These are phyloP conservation scores for Cornus controversa DNA, from an alignment of 148 eudicot species.

Conservation along the genomic window DNA sequence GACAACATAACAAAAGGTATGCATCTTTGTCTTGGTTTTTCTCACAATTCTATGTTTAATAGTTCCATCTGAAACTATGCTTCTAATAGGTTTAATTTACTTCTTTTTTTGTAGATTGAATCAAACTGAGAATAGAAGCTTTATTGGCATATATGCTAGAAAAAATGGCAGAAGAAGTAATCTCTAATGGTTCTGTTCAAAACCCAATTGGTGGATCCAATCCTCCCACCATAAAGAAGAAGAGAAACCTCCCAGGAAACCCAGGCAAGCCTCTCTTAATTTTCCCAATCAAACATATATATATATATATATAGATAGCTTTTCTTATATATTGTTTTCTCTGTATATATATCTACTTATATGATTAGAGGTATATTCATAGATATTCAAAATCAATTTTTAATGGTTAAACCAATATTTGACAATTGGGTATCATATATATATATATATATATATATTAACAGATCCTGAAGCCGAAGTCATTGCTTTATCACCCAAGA, in stretches of 20 bases:
- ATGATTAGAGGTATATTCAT: neutral
- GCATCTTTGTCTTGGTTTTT: constrained; percentile 4
- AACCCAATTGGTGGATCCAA: constrained; percentile 44
- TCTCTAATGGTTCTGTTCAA: constrained; percentile 43
- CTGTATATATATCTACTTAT: no score
- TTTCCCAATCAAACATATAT: neutral
- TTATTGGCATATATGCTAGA: neutral
- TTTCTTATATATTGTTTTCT: neutral
- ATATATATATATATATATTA: neutral
- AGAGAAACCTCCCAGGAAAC: constrained; percentile 84
- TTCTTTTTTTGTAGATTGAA: neutral
- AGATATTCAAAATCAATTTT: neutral
- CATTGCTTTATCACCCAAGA: constrained; percentile 81
- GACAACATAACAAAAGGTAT: constrained; percentile 7
- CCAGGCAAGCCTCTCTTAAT: constrained; percentile 30
- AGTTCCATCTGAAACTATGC: no score
- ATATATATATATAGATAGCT: no score
- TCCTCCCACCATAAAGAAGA: constrained; percentile 58
- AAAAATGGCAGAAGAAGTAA: constrained; percentile 60
- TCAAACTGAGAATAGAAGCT: neutral
- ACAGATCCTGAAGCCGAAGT: constrained; percentile 99
- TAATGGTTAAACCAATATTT: no score
- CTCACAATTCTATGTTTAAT: no score
- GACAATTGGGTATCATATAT: no score
- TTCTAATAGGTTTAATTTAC: neutral